Base-by-base conservation (phyloP, 805 yeast species). In the Komagataella ulmi region DNA sequence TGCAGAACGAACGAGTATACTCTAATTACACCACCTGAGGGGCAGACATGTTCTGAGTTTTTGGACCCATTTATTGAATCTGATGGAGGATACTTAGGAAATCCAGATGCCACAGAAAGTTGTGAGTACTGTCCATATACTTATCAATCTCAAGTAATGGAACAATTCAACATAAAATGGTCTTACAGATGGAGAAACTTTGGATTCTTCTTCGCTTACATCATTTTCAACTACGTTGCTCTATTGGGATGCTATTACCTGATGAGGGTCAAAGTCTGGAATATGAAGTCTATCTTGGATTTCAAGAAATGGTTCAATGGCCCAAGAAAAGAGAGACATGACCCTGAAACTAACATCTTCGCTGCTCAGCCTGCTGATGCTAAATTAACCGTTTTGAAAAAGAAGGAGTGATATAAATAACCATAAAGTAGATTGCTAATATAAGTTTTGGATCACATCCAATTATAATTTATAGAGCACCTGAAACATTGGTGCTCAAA, bases 11-110 rank as follows among this genome's bases (percentile, higher is more conserved):
- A 64, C 53, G 80, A 75, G 57, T 65, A 62, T 51, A 62, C 61
- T 14, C 53, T 59, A 8, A 59, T 75, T 59, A 66, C 64, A 47
- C 76, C 79, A 17, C 76, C 74, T 45, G 40, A 53, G 23, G 81
- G 80, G 24, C 65, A 69, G 59, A 75, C 78, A 2, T 80, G 85
- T 65, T 74, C 70, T 17, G 61, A 64, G 18, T 80, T 64, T 63
- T 61, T 77, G 61, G 52, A 55, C 2, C 54, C 57, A 5, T 71
- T 66, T 58, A 60, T 75, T 23, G 53, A 57, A 2, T 51, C 55
- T 43, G 63, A 68, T 24, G 71, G 73, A 45, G 85, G 85, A 23
- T 78, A 78, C 60, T 54, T 80, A 24, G 47, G 50, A n/a, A 61
- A 73, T 53, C 63, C 70, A 6, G 51, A 55, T 46, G 54, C 59